Evolutionary conservation across 2,329 filamentous ascomycete species (phyloP), one percentile per base, ranked within the genome.

Genomic region (Ophiocordyceps australis): DNA sequence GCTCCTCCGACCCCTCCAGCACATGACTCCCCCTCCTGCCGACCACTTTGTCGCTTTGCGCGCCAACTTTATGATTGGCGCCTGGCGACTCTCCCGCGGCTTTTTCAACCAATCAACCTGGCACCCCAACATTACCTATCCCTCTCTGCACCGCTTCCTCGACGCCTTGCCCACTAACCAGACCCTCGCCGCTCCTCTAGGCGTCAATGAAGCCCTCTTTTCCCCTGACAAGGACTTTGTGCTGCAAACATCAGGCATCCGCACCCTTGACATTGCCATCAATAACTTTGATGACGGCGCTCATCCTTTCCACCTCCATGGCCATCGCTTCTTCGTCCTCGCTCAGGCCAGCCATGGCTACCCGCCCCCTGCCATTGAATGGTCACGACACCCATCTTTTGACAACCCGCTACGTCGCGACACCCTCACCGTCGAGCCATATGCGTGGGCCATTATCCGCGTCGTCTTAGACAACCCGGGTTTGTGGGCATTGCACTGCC

Each of bases 401-500:
- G 38, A 40, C 0, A 52, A 52, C 7, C 50, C 50, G 0, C 25
- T 54, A 2, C 37, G 49, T 9, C 40, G 50, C 14, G 50, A 54
- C 18, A 64, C 62, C 3, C 50, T 63, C 4, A 61, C 59, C 0
- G 50, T 63, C 0, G 59, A 66, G 37, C 57, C 54, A 0, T 68
- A 60, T 26, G 62, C 59, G 1, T 70, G 62, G 63, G 47, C 56
- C 3, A 36, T 64, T n/a, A 40, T 72, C 9, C 47, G 65, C 28
- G 55, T 70, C 10, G 48, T 65, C 3, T 53, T 65, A 1, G 64
- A 71, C 31, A 71, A 69, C 36, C 57, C 65, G 0, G 66, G 66
- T 1, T 35, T 64, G 2, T 71, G 66, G 65, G 52, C 60, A 1
- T 56, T 71, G 14, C 65, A 70, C 38, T 71, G 65, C 34, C 65